Evolutionary conservation across 2,329 filamentous ascomycete species (phyloP).

Genomic region (Penicillium crustosum): DNA sequence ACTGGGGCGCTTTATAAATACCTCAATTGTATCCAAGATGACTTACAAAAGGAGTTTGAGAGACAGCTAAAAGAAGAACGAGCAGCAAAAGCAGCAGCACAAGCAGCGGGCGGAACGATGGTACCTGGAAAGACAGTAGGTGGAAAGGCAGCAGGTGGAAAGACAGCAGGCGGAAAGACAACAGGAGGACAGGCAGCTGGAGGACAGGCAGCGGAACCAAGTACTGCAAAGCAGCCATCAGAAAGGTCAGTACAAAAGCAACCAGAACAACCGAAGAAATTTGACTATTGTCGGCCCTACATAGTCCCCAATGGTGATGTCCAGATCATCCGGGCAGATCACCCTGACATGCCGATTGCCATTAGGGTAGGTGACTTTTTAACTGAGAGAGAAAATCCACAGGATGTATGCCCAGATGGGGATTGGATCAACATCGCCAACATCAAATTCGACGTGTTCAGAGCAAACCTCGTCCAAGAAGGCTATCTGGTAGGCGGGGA

Average conservation of each 20-base stretch:
- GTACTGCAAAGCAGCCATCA: not conserved
- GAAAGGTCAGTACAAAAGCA: too few species aligned
- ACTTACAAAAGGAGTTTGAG: not conserved
- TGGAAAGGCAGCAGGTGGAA: too few species aligned
- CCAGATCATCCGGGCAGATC: not conserved
- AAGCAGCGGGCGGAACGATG: too few species aligned
- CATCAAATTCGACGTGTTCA: not conserved
- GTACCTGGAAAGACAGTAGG: not conserved
- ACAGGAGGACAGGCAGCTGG: too few species aligned
- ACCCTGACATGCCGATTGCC: not conserved
- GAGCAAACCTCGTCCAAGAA: not conserved
- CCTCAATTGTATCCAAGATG: not conserved
- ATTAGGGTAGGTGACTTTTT: not conserved
- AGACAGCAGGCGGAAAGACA: not conserved
- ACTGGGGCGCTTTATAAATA: not conserved
- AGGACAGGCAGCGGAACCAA: not conserved
- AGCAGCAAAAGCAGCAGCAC: too few species aligned
- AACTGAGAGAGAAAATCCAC: not conserved
- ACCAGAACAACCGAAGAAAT: not conserved
- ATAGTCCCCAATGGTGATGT: not conserved
- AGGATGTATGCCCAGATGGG: not conserved
- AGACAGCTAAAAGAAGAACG: not conserved
- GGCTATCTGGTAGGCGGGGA: not conserved
- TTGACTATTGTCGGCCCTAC: not conserved
- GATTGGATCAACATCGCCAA: conserved; percentile 2